Evolutionary conservation across 768 basidiomycete genomes (phyloP).

Genomic region (Kwoniella dejecticola): DNA sequence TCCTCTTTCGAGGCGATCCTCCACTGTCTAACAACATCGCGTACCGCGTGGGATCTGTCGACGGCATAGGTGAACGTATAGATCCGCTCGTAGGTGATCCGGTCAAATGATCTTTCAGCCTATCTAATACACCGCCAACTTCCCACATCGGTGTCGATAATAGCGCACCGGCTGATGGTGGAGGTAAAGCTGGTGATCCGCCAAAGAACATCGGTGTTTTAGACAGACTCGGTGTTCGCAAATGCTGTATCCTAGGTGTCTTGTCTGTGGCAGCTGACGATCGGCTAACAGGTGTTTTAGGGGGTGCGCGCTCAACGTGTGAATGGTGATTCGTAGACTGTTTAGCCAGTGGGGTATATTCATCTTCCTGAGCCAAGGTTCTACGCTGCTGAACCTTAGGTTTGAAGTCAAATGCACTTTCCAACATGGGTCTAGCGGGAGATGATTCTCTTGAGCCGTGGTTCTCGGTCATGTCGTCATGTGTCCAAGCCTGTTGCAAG

Average conservation of each 20-base stretch:
- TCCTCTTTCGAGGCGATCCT: constrained; percentile 22
- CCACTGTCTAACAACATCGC: constrained; percentile 32
- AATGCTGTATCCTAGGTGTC: constrained; percentile 24
- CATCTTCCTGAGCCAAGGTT: constrained; percentile 27
- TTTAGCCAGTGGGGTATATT: constrained; percentile 10
- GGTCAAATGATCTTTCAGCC: constrained; percentile 26
- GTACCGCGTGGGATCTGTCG: constrained; percentile 31
- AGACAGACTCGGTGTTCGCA: constrained; percentile 9
- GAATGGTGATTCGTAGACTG: constrained; percentile 10
- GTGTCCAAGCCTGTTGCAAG: constrained; percentile 43
- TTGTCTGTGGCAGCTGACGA: constrained; percentile 32
- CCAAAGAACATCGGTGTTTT: constrained; percentile 32
- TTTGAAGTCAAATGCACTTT: constrained; percentile 43
- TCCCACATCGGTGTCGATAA: constrained; percentile 37
- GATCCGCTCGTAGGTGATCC: constrained; percentile 26
- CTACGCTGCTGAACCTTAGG: constrained; percentile 23
- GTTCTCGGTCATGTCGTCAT: constrained; percentile 34
- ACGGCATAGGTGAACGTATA: constrained; percentile 25
- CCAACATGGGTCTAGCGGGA: constrained; percentile 27
- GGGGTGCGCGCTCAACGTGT: constrained; percentile 18
- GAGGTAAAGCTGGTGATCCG: constrained; percentile 26
- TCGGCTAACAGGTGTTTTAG: constrained; percentile 48
- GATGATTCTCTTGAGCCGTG: constrained; percentile 12
- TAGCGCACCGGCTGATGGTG: constrained; percentile 25
- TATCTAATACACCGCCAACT: constrained; percentile 26